Evolutionary conservation across 179 eudicot genomes (phyloP), one percentile per base, ranked within the genome.

Genomic region (Beta corolliflora): DNA sequence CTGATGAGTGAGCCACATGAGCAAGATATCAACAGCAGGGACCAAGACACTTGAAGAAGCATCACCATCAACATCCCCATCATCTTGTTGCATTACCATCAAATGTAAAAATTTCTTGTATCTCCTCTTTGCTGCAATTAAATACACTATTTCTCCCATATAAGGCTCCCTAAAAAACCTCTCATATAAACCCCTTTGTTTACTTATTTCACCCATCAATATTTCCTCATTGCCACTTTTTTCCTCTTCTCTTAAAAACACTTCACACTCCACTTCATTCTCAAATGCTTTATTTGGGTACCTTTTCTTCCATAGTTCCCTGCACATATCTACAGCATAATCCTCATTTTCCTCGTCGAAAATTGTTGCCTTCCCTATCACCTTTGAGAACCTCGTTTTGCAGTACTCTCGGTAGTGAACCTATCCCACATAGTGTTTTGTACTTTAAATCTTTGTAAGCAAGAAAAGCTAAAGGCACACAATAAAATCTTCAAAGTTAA

Each of bases 1-100:
- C 97, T 90, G 90, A 81, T 95, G 99, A 71, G 94, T 91, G 73
- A 92, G 81, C 98, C 94, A 94, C 89, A 95, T 90, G 71, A 95
- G 89, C 31, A 88, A 90, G 75, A 95, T 89, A 89, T 95, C 99
- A 75, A 87, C 80, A 67, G 97, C 86, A 13, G 98, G 97, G 54
- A 94, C 97, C 16, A 95, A 88, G 61, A 83, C 80, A 76, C 84
- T 31, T 31, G 77, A 59, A 60, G 84, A 82, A 9, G 79, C 85
- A 48, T 48, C 52, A 48, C 52, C 52, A 79, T 86, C 87, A 29
- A 81, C 83, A 81, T 81, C 82, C 18, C 69, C 69, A 8, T 44
- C 61, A 71, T 53, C 50, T 16, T 64, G 80, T 69, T 72, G 78
- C 63, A 64, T 59, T 50, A 79, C 79, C 82, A 92, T 45, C 87